These are phyloP conservation scores for Thecaphora thlaspeos DNA, from an alignment of 1,284 basidiomycete species.

Conservation along the genomic window DNA sequence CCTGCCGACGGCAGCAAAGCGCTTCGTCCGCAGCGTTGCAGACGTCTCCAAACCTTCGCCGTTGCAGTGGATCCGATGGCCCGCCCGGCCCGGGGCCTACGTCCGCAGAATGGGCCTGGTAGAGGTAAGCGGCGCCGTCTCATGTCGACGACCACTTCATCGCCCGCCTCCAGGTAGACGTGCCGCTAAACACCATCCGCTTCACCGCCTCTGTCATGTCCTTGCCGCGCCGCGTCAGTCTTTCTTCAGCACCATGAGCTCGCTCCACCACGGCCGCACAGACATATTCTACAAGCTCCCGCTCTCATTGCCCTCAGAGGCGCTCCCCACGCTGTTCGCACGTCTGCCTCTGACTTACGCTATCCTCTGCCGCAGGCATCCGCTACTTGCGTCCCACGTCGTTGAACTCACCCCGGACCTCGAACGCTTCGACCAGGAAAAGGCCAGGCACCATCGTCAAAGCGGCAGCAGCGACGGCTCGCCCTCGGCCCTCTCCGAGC, in stretches of 20 bases:
- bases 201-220: neutral
- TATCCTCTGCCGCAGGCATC: constrained; percentile 29
- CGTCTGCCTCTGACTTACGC: constrained; percentile 27
- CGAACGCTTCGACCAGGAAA: constrained; percentile 7
- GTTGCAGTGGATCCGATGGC: constrained; percentile 23
- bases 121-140: constrained; percentile 2
- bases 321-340: constrained; percentile 9
- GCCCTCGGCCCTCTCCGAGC: constrained; percentile 21
- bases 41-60: constrained; percentile 27
- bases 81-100: constrained; percentile 5
- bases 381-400: constrained; percentile 16
- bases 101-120: constrained; percentile 30
- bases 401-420: constrained; percentile 20
- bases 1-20: neutral
- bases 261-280: constrained; percentile 29
- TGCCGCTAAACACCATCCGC: too few species aligned
- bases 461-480: constrained; percentile 21
- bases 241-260: constrained; percentile 35
- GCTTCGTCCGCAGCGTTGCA: constrained; percentile 23
- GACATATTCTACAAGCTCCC: constrained; percentile 31
- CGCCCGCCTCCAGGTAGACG: too few species aligned
- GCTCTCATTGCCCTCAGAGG: constrained; percentile 10
- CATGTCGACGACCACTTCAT: too few species aligned
- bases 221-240: constrained; percentile 1
- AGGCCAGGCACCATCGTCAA: constrained; percentile 15